A percentile compares a stretch with the other conserved stretches of the same genome.
Evolutionary conservation across 2,329 filamentous ascomycete species (phyloP).

Genomic region (Diaporthe sp.): DNA sequence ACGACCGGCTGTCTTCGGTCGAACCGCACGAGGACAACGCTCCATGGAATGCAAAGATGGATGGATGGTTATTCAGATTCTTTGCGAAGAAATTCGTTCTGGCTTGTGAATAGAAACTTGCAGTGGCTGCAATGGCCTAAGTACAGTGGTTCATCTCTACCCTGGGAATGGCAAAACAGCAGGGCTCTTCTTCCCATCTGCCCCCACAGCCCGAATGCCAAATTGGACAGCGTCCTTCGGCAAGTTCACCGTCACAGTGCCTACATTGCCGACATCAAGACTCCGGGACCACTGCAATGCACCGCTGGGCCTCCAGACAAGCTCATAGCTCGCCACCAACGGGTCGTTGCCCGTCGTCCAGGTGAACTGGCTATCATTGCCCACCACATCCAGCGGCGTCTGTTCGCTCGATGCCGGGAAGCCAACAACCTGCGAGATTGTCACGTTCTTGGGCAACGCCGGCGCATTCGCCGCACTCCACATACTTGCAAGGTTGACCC

Average conservation of each 20-base stretch:
- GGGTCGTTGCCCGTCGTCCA: constrained; percentile 57
- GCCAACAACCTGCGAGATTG: constrained; percentile 40
- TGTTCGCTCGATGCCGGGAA: constrained; percentile 46
- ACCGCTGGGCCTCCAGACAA: constrained; percentile 67
- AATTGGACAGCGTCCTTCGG: constrained; percentile 72
- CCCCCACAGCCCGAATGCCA: constrained; percentile 65
- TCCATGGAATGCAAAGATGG: constrained; percentile 5
- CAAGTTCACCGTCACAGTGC: constrained; percentile 59
- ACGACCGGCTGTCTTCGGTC: background rate
- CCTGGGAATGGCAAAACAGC: constrained; percentile 41
- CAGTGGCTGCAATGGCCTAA: background rate
- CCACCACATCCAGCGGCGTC: constrained; percentile 54
- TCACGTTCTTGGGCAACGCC: constrained; percentile 63
- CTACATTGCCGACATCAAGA: constrained; percentile 62
- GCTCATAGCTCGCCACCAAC: constrained; percentile 63
- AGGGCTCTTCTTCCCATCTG: constrained; percentile 62
- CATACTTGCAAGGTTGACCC: constrained; percentile 67
- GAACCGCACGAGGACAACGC: background rate
- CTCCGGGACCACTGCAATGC: constrained; percentile 64
- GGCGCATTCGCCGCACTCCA: constrained; percentile 68
- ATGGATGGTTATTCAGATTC: constrained; percentile 13
- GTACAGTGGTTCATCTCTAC: background rate
- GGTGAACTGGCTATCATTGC: constrained; percentile 63
- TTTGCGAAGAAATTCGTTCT: constrained; percentile 9
- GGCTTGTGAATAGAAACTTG: background rate